Base-by-base conservation (phyloP, 78 protist species). In the Acrasis kona region DNA sequence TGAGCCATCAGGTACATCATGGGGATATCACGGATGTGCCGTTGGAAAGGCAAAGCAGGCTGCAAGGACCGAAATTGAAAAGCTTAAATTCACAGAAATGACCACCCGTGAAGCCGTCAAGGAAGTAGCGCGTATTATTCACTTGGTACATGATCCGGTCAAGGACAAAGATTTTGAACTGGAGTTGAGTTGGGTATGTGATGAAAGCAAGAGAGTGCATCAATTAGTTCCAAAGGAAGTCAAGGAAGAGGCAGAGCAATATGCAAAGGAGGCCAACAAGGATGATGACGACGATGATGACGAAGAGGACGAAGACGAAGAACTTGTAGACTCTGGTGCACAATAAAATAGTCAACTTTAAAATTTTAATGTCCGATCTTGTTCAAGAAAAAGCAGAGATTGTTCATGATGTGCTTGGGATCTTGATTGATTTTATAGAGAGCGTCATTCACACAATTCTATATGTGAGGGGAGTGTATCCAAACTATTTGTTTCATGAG, bases 121-220 rank as follows among this genome's bases (percentile, higher is more conserved):
- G 75, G 88, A 83, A 66, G 58, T 93, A 57, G 91, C 99, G 10
- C 39, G 61, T 41, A 78, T 10, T 74, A 30, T 34, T 5, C 10
- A 39, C 27, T 29, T 27, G 1, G 28, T 7, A 37, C 37, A 30
- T 32, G 7, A 1, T 71, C 42, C 2, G 29, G 3, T 57, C 57
- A 95, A 95, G 85, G 98, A 97, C 74, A 95, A 95, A 87, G 92
- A 76, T 34, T 87, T 91, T 41, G 95, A 93, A 76, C 77, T 97
- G 8, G 99, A 97, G 79, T 31, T 97, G 58, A 67, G 89, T 28
- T 95, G 97, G 97, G 93, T 93, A 61, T 77, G 94, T 72, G 78
- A 82, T 8, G 89, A 31, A 57, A 19, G 68, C n/a, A 65, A 41
- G 27, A 1, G 61, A 28, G 9, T 3, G 68, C 78, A 77, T 65